Percentiles rank a stretch among this genome's conserved stretches.
These are phyloP conservation scores for Rhodamnia argentea DNA, from an alignment of 345 rosid species.

Conservation along the genomic window DNA sequence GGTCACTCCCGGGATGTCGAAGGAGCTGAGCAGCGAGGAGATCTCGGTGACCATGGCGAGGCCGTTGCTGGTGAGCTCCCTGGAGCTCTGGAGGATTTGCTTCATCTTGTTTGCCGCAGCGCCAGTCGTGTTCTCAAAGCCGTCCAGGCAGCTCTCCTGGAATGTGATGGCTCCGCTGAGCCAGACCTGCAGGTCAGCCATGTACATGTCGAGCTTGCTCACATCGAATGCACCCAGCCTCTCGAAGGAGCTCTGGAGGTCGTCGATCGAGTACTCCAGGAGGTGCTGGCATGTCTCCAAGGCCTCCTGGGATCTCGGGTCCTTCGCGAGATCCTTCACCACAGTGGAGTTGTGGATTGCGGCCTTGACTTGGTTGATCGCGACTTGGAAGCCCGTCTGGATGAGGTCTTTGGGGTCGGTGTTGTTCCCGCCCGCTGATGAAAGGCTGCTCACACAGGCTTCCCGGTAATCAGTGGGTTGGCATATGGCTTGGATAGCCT, in stretches of 20 bases:
- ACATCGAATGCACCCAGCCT: constrained; percentile 27
- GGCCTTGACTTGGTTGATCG: constrained; percentile 22
- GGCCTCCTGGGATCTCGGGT: constrained; percentile 43
- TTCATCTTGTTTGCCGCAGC: constrained; percentile 34
- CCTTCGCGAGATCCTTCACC: constrained; percentile 24
- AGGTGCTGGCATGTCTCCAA: constrained; percentile 39
- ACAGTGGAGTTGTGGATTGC: constrained; percentile 32
- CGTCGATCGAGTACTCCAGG: constrained; percentile 46
- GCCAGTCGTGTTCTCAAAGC: constrained; percentile 44
- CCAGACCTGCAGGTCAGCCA: constrained; percentile 55
- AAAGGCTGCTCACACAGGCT: constrained; percentile 38
- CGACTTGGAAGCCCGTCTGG: constrained; percentile 30
- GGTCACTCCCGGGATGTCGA: constrained; percentile 13
- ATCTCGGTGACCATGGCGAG: constrained; percentile 56
- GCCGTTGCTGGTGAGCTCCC: constrained; percentile 53
- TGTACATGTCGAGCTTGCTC: constrained; percentile 11
- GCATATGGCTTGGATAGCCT: constrained; percentile 49
- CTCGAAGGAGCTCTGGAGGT: constrained; percentile 33
- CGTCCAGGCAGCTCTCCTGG: constrained; percentile 66
- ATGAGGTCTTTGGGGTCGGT: constrained; percentile 53
- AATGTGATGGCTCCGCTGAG: constrained; percentile 66
- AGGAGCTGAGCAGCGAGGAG: constrained; percentile 11
- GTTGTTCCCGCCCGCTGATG: constrained; percentile 23
- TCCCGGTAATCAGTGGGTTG: constrained; percentile 46
- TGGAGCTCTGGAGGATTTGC: constrained; percentile 21